phyloP scores from a whole-genome alignment of 2,329 filamentous ascomycete genomes.

The Penicillium sclerotiorum region DNA sequence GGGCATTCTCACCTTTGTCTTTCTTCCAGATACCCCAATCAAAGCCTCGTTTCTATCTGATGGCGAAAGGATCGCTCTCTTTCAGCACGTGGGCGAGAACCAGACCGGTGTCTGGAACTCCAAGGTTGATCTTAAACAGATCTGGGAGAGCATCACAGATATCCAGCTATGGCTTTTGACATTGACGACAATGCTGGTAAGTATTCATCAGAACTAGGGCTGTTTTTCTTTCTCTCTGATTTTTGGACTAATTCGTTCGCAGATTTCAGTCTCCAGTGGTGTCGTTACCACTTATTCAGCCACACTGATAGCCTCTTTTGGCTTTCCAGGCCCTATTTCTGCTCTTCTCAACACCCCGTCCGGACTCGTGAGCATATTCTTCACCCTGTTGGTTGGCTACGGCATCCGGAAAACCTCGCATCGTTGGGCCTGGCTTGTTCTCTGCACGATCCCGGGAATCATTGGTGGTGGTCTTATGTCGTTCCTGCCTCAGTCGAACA shows the following conservation, averaged over 20 bases:
- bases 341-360: slow-evolving; percentile 50
- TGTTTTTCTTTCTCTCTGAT: not conserved
- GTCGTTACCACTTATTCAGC: slow-evolving; percentile 50
- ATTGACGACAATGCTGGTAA: slow-evolving; percentile 29
- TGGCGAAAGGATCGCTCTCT: slow-evolving; percentile 40
- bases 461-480: slow-evolving; percentile 46
- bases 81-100: slow-evolving; percentile 50
- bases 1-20: slow-evolving; percentile 44
- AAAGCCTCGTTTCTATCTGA: slow-evolving; percentile 39
- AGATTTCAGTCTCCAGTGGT: slow-evolving; percentile 47
- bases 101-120: slow-evolving; percentile 57
- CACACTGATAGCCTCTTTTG: slow-evolving; percentile 46
- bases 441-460: slow-evolving; percentile 51
- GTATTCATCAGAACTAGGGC: too few species aligned
- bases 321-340: slow-evolving; percentile 47
- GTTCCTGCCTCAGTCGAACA: slow-evolving; percentile 42
- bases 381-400: slow-evolving; percentile 44
- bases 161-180: slow-evolving; percentile 50
- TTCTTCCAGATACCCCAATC: slow-evolving; percentile 56
- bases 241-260: slow-evolving; percentile 10
- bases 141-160: slow-evolving; percentile 50
- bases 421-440: slow-evolving; percentile 47
- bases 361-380: slow-evolving; percentile 45
- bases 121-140: slow-evolving; percentile 51
- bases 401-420: slow-evolving; percentile 44